phyloP scores from a whole-genome alignment of 2,329 filamentous ascomycete genomes.

The Orbilia blumenaviensis region DNA sequence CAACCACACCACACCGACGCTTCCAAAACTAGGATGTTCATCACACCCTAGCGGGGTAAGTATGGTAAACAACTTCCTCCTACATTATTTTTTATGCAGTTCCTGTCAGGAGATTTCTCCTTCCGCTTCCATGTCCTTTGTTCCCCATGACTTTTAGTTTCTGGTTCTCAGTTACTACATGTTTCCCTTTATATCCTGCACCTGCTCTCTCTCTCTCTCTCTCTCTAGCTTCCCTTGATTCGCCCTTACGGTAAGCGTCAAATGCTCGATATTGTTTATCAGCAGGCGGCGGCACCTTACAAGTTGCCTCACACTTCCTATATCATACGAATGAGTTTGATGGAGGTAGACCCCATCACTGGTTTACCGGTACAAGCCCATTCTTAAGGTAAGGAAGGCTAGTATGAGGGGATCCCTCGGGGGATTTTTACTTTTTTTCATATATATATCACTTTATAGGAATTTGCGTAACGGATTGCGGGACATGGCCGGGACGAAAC shows the following conservation, averaged over 20 bases:
- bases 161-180: not conserved
- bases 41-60: conserved; percentile 34
- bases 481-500: conserved; percentile 19
- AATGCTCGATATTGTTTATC: conserved; percentile 1
- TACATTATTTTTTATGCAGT: not conserved
- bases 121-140: not conserved
- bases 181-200: conserved; percentile 5
- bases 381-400: not conserved
- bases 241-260: conserved; percentile 43
- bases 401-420: not conserved
- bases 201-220: not conserved
- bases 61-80: conserved; percentile 23
- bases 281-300: conserved; percentile 4
- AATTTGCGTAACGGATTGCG: conserved; percentile 12
- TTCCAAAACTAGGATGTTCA: not conserved
- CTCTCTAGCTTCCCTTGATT: not conserved
- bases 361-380: conserved; percentile 35
- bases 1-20: not conserved
- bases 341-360: conserved; percentile 27
- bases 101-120: conserved; percentile 1
- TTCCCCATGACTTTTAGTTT: not conserved
- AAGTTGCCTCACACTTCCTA: not conserved
- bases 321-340: conserved; percentile 26
- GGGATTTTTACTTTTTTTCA: conserved; percentile 16
- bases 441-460: conserved; percentile 18